phyloP scores from a whole-genome alignment of 2,329 filamentous ascomycete species.

The Cladophialophora chaetospira region DNA sequence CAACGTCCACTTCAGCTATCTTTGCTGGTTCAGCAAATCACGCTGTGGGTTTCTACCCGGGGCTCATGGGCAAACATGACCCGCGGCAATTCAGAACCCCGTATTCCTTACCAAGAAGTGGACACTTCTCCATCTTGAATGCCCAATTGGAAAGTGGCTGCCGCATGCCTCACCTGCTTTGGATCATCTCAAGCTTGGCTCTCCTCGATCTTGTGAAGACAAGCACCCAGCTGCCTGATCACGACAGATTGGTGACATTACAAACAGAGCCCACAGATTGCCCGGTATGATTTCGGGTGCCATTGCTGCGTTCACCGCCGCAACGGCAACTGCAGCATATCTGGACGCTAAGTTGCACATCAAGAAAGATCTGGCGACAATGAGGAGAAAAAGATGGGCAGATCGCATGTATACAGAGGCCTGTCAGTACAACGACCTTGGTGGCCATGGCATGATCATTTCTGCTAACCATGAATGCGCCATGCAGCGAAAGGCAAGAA shows the following conservation, averaged over 20 bases:
- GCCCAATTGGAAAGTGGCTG: too few species aligned
- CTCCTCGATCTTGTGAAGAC: too few species aligned
- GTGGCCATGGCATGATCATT: neutral
- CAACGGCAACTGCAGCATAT: neutral
- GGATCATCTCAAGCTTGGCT: too few species aligned
- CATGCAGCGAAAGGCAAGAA: neutral
- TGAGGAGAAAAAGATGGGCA: neutral
- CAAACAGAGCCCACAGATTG: neutral
- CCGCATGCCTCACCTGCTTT: too few species aligned
- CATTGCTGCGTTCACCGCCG: neutral
- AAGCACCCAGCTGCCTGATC: too few species aligned
- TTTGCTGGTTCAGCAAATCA: too few species aligned
- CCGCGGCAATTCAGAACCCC: too few species aligned
- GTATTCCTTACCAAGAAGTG: too few species aligned
- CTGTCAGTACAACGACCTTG: neutral
- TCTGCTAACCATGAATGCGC: neutral
- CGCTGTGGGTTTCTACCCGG: too few species aligned
- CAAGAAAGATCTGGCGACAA: neutral
- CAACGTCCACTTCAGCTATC: too few species aligned
- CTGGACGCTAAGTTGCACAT: neutral
- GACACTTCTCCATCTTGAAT: too few species aligned
- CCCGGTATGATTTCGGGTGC: neutral
- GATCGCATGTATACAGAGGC: neutral
- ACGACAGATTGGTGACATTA: neutral
- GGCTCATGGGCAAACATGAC: too few species aligned